phyloP scores from a whole-genome alignment of 331 rosid species.

The Pyracantha coccinea region DNA sequence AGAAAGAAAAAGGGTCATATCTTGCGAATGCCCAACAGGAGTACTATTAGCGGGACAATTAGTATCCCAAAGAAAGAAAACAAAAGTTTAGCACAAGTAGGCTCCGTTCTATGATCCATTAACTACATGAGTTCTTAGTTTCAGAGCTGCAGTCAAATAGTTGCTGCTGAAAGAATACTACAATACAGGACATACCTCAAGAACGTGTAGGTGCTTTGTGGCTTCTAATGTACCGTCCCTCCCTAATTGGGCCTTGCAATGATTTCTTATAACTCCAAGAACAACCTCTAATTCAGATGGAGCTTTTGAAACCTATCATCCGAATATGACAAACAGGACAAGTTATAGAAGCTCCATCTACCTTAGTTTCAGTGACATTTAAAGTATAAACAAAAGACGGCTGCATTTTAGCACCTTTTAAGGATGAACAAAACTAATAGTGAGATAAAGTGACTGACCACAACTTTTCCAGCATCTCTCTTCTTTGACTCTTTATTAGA shows the following conservation, averaged over 20 bases:
- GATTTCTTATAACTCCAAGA: slow-evolving; percentile 82
- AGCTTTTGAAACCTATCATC: slow-evolving; percentile 57
- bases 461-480: slow-evolving; percentile 84
- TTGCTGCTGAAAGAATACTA: slow-evolving; percentile 2
- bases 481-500: slow-evolving; percentile 51
- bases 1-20: slow-evolving; percentile 17
- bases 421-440: neutral
- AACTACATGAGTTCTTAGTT: neutral
- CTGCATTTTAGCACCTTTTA: neutral
- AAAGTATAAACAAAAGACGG: neutral
- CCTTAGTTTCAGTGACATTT: neutral
- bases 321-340: neutral
- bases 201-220: slow-evolving; percentile 57
- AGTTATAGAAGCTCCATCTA: no score
- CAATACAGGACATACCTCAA: slow-evolving; percentile 54
- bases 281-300: slow-evolving; percentile 87
- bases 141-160: slow-evolving; percentile 8
- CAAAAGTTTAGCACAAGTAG: neutral
- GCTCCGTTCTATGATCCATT: neutral
- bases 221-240: slow-evolving; percentile 55
- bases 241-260: slow-evolving; percentile 70
- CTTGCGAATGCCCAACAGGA: neutral
- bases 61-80: neutral
- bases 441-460: slow-evolving; percentile 51
- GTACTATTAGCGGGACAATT: neutral